These are phyloP conservation scores for Pichia sp. DNA, from an alignment of 1,139 yeast genomes.

Conservation along the genomic window DNA sequence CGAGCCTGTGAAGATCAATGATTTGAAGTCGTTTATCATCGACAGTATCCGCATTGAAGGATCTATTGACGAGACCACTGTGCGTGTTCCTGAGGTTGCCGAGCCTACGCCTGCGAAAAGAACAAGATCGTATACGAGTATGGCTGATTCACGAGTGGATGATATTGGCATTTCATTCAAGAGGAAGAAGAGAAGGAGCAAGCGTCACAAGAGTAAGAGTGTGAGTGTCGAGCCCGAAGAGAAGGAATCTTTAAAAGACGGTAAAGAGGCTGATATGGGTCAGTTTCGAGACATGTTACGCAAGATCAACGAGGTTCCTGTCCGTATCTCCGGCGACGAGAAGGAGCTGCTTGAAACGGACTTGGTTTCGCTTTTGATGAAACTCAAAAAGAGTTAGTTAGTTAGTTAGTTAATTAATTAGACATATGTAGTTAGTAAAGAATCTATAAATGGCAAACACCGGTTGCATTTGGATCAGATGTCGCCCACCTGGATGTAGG, in stretches of 20 bases:
- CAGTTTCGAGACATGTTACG: slow-evolving; percentile 9
- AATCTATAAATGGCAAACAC: too few species aligned
- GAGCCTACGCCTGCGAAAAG: slow-evolving; percentile 11
- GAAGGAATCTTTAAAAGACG: too few species aligned
- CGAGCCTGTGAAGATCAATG: background rate
- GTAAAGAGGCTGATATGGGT: slow-evolving; percentile 9
- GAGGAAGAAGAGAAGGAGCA: slow-evolving; percentile 4
- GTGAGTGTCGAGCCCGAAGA: background rate
- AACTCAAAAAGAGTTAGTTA: slow-evolving; percentile 9
- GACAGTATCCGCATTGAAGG: slow-evolving; percentile 12
- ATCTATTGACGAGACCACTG: background rate
- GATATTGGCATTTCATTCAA: too few species aligned
- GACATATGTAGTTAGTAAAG: too few species aligned
- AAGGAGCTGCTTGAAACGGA: slow-evolving; percentile 12
- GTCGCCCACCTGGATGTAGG: slow-evolving; percentile 35
- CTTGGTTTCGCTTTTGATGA: slow-evolving; percentile 11
- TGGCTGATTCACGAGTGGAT: too few species aligned
- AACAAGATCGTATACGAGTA: slow-evolving; percentile 4
- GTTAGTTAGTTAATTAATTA: too few species aligned
- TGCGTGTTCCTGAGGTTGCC: slow-evolving; percentile 7
- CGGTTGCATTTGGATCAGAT: too few species aligned
- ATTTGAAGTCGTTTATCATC: slow-evolving; percentile 15
- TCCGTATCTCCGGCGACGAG: background rate
- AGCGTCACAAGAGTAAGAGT: background rate
- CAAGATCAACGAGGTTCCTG: slow-evolving; percentile 4